Base-by-base conservation (phyloP, 257 asterid species). In the Fraxinus anomala region DNA sequence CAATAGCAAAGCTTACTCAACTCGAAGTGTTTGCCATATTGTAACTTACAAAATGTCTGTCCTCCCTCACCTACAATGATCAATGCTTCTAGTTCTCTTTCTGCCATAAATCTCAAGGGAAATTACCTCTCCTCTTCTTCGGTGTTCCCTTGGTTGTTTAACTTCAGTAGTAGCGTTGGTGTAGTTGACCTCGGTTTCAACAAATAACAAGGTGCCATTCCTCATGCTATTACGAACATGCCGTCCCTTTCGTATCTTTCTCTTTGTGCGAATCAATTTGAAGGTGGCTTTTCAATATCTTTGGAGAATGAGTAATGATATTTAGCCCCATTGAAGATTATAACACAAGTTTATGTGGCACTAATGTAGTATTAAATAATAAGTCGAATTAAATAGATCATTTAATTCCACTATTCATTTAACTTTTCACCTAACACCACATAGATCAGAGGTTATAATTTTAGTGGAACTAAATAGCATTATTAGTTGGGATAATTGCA, bases 121-220 rank as follows among this genome's bases (percentile, higher is more conserved):
- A 33, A 14, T 17, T 2, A 78, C 4, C 68, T 12, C 30, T 36
- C 72, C 65, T 39, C 54, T 63, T 47, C 10, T 30, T 81, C 72
- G 3, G 44, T 26, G 40, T 73, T 26, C 21, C 44, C 21, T 26
- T 68, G 79, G 76, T 1, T 82, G 36, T 82, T 82, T 34, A 78
- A 78, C 67, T 68, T 63, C 0, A 77, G 70, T 17, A 63, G 47
- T 24, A 30, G 21, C 76, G 77, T 82, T 31, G 31, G 59, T 49
- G 5, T 13, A 0, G 0, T 49, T 49, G 19, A 13, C 19, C 59
- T 49, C 19, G 1, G 59, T 2, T 13, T 1, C 3, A 49, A 49
- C 11, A 12, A 5, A 51, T 7, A 56, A 21, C 4, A 31, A 0
- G 77, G 77, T 51, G n/a, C 68, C n/a, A 74, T 74, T 74, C 68